A percentile compares a stretch with the other conserved stretches of the same genome.
phyloP scores from a whole-genome alignment of 2,329 filamentous ascomycete genomes.

The Calycina marina region DNA sequence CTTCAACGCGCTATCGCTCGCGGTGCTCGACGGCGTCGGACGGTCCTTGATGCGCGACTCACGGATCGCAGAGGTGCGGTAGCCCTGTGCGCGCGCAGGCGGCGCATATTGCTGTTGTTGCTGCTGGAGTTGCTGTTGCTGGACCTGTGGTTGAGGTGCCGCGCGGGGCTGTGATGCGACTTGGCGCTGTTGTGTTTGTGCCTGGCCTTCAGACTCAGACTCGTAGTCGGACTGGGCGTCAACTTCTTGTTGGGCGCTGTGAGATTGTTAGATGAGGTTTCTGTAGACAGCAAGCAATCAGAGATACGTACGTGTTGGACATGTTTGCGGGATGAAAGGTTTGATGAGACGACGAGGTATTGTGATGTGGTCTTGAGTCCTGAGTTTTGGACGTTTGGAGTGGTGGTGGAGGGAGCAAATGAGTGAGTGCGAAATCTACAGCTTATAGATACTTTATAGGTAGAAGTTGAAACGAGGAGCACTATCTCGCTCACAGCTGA shows the following conservation, averaged over 20 bases:
- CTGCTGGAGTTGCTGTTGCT: slow-evolving; percentile 18
- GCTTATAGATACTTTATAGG: no score
- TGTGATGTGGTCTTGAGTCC: no score
- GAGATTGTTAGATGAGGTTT: slow-evolving; percentile 2
- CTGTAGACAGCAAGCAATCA: not conserved
- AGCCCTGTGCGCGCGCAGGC: slow-evolving; percentile 6
- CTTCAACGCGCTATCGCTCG: slow-evolving; percentile 26
- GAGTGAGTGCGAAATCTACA: no score
- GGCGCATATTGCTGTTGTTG: slow-evolving; percentile 8
- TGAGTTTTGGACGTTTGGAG: no score
- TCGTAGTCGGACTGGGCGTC: slow-evolving; percentile 17
- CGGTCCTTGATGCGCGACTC: slow-evolving; percentile 27
- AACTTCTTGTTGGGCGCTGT: slow-evolving; percentile 15
- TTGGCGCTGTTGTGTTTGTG: slow-evolving; percentile 8
- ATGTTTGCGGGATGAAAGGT: no score
- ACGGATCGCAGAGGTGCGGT: slow-evolving; percentile 17
- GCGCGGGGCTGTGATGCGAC: slow-evolving; percentile 26
- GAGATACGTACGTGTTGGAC: slow-evolving; percentile 15
- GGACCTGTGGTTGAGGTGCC: slow-evolving; percentile 17
- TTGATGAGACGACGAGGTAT: no score
- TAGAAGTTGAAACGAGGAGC: no score
- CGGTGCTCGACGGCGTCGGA: slow-evolving; percentile 21
- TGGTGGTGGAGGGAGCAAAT: no score
- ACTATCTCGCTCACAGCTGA: no score
- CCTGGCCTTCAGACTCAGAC: slow-evolving; percentile 9